Base-by-base conservation (phyloP, 2,329 filamentous ascomycete genomes). In the Cryphonectria radicalis region DNA sequence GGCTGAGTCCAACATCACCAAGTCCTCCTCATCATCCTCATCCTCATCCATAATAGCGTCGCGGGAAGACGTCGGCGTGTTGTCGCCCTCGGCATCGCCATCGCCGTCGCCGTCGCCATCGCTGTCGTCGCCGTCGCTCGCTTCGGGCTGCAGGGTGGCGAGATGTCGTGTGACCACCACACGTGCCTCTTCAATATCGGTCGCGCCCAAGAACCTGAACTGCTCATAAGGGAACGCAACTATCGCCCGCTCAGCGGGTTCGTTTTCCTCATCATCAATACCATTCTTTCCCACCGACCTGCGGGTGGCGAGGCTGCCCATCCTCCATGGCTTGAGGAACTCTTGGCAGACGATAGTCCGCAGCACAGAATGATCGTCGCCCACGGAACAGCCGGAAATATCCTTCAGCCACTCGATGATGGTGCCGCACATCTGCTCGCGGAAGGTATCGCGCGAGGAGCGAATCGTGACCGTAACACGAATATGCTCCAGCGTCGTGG, bases 401-500 rank as follows among this genome's bases (percentile, higher is more conserved):
- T 99, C 97, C 67, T 91, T 88, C 28, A 99, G 87, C 97, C 97
- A 99, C 77, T 98, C 95, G 68, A 99, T 92, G 73, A 99, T 95
- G 22, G 94, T 94, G n/a, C 93, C 94, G 77, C 95, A 98, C 97
- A 99, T 99, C 79, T 98, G 93, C 79, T 99, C 96, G 72, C 96
- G 89, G 82, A 98, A 99, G 0, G 94, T 98, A 81, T 99, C 96
- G 76, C 97, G 89, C 6, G 96, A 90, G 13, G 95, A 97, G 62
- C 96, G 90, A 73, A 99, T 94, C 0, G 96, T 99, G 65, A 98
- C 94, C 0, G 96, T 98, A 70, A 99, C 90, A 79, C 97, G 95
- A 80, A 99, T 98, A 73, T 97, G 91, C 81, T 99, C 96, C 74
- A 99, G 93, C 32, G 96, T 91, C 74, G 90, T 92, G 6, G 95